These are phyloP conservation scores for Chlamydomonas applanata DNA, from an alignment of 139 green algal genomes.

Conservation along the genomic window DNA sequence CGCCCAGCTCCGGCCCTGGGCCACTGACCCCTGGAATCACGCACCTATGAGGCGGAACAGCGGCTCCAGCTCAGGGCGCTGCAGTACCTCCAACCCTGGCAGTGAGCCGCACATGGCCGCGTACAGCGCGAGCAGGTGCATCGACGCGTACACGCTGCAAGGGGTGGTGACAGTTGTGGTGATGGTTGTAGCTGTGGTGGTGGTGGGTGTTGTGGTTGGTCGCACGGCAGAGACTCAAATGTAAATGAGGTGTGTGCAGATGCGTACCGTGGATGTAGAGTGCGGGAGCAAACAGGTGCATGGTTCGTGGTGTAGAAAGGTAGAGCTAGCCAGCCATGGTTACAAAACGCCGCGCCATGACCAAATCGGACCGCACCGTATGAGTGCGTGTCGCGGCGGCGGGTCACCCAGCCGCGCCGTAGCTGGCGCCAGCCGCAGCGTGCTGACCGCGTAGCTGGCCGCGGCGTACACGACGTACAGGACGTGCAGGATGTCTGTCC, in stretches of 20 bases:
- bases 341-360: too few relatives aligned
- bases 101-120: slow-evolving; percentile 33
- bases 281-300: too few relatives aligned
- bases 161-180: not conserved
- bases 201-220: too few relatives aligned
- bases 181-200: too few relatives aligned
- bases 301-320: too few relatives aligned
- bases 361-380: not conserved
- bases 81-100: slow-evolving; percentile 18
- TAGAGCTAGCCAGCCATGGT: too few relatives aligned
- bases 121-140: slow-evolving; percentile 34
- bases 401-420: slow-evolving; percentile 3
- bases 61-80: slow-evolving; percentile 1
- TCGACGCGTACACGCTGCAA: slow-evolving; percentile 14
- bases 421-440: not conserved
- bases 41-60: slow-evolving; percentile 14
- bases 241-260: too few relatives aligned
- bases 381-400: slow-evolving; percentile 8
- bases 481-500: slow-evolving; percentile 23
- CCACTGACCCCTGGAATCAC: too few relatives aligned
- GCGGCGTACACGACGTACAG: slow-evolving; percentile 10
- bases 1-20: too few relatives aligned
- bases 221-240: too few relatives aligned
- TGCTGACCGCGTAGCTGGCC: slow-evolving; percentile 1
- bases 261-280: too few relatives aligned